These are phyloP conservation scores for Lepidium didymum DNA, from an alignment of 345 rosid species.

Conservation along the genomic window DNA sequence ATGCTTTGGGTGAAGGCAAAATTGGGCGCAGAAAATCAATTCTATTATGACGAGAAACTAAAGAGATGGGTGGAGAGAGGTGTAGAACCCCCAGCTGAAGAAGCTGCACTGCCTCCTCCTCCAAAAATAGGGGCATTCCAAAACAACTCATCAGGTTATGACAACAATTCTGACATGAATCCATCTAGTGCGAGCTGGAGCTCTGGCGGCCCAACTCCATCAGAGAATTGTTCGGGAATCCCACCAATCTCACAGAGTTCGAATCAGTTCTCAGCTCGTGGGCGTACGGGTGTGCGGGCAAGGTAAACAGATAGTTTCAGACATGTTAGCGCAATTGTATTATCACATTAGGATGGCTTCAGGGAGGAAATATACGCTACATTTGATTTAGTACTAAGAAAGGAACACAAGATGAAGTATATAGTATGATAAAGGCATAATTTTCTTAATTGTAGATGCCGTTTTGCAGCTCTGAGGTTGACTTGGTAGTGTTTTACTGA, in stretches of 20 bases:
- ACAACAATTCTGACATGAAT: slow-evolving; percentile 31
- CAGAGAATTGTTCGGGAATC: slow-evolving; percentile 53
- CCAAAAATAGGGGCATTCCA: slow-evolving; percentile 61
- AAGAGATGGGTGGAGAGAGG: slow-evolving; percentile 99
- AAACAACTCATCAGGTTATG: slow-evolving; percentile 67
- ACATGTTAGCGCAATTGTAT: not conserved
- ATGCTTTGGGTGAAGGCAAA: slow-evolving; percentile 63
- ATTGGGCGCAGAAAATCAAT: slow-evolving; percentile 81
- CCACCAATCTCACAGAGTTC: slow-evolving; percentile 76
- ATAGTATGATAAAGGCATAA: not conserved
- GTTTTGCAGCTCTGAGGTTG: not conserved
- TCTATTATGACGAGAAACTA: slow-evolving; percentile 86
- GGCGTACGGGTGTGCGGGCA: slow-evolving; percentile 76
- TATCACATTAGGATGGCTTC: not conserved
- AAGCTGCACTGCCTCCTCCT: slow-evolving; percentile 78
- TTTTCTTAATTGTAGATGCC: not conserved
- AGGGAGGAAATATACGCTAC: not conserved
- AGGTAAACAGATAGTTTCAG: slow-evolving; percentile 44
- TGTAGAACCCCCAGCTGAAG: slow-evolving; percentile 79
- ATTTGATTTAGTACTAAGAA: not conserved
- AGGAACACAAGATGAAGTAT: not conserved
- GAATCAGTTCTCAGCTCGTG: slow-evolving; percentile 91
- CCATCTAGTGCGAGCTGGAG: slow-evolving; percentile 44
- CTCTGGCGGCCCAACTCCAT: slow-evolving; percentile 35
- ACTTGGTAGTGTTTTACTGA: not conserved